phyloP scores from a whole-genome alignment of 768 basidiomycete species.

The Boletus speciosus region DNA sequence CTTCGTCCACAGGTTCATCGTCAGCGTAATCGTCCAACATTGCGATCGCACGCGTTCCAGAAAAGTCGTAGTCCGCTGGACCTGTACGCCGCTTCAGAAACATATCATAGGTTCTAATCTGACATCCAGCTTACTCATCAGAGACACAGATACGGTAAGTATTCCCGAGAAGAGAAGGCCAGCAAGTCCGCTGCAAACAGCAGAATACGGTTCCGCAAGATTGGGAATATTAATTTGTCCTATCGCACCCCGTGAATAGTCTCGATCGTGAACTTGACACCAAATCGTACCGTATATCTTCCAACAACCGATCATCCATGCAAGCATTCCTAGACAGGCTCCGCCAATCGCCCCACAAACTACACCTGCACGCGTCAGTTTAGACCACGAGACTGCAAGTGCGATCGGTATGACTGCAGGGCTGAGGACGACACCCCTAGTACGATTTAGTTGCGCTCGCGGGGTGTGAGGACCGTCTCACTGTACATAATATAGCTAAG shows the following conservation, averaged over 20 bases:
- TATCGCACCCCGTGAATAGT: conserved; percentile 3
- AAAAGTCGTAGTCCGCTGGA: conserved; percentile 38
- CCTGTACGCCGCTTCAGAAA: conserved; percentile 14
- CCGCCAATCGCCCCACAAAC: conserved; percentile 41
- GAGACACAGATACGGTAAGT: conserved; percentile 34
- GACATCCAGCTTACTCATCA: conserved; percentile 29
- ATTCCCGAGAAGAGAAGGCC: conserved; percentile 38
- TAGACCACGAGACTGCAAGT: conserved; percentile 46
- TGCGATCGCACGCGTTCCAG: conserved; percentile 34
- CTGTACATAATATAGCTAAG: conserved; percentile 45
- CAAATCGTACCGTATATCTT: conserved; percentile 41
- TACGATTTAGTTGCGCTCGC: background rate
- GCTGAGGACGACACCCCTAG: conserved; percentile 46
- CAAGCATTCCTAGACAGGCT: conserved; percentile 41
- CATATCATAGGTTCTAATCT: background rate
- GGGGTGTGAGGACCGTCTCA: conserved; percentile 8
- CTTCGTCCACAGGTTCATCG: background rate
- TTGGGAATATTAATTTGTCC: conserved; percentile 36
- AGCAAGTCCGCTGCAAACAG: conserved; percentile 37
- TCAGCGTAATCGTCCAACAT: conserved; percentile 23
- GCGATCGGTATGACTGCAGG: conserved; percentile 50
- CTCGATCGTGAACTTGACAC: background rate
- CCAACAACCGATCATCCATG: conserved; percentile 52
- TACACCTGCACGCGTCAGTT: conserved; percentile 39
- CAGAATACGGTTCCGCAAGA: conserved; percentile 39